phyloP scores from a whole-genome alignment of 2,329 filamentous ascomycete genomes.

The Clonostachys byssicola region DNA sequence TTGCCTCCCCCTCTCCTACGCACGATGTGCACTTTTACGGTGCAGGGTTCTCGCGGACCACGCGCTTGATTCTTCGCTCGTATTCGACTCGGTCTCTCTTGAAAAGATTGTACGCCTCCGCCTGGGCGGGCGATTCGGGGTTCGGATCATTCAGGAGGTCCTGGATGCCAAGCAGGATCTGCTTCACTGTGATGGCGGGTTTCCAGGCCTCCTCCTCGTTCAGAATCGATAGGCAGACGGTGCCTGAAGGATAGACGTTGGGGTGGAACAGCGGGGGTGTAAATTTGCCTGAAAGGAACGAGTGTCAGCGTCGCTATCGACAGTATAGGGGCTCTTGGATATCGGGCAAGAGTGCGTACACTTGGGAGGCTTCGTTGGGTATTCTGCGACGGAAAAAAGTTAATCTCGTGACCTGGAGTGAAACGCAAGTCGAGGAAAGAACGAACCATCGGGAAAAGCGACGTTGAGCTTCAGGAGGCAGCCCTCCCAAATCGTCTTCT shows the following conservation, averaged over 20 bases:
- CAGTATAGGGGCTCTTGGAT: not conserved
- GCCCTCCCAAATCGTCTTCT: slow-evolving; percentile 97
- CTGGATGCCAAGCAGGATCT: slow-evolving; percentile 94
- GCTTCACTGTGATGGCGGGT: slow-evolving; percentile 96
- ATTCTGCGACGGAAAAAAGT: slow-evolving; percentile 54
- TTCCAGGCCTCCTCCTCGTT: slow-evolving; percentile 99
- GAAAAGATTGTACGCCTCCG: slow-evolving; percentile 94
- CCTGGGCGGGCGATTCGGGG: slow-evolving; percentile 92
- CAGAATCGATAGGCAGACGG: slow-evolving; percentile 92
- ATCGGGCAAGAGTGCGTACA: slow-evolving; percentile 55
- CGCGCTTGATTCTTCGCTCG: slow-evolving; percentile 79
- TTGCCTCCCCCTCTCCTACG: too few relatives aligned
- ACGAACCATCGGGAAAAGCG: slow-evolving; percentile 81
- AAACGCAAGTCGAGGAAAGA: slow-evolving; percentile 7
- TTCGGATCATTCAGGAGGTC: slow-evolving; percentile 95
- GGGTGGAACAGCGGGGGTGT: slow-evolving; percentile 94
- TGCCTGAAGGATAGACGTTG: slow-evolving; percentile 97
- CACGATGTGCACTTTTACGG: slow-evolving; percentile 37
- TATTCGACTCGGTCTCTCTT: slow-evolving; percentile 87
- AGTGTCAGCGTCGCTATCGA: not conserved
- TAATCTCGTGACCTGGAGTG: not conserved
- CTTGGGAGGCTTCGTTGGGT: slow-evolving; percentile 97
- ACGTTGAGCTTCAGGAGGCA: slow-evolving; percentile 94
- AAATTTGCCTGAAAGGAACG: slow-evolving; percentile 73
- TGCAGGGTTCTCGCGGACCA: slow-evolving; percentile 86